phyloP scores from a whole-genome alignment of 257 asterid species.

The Przewalskia tangutica region DNA sequence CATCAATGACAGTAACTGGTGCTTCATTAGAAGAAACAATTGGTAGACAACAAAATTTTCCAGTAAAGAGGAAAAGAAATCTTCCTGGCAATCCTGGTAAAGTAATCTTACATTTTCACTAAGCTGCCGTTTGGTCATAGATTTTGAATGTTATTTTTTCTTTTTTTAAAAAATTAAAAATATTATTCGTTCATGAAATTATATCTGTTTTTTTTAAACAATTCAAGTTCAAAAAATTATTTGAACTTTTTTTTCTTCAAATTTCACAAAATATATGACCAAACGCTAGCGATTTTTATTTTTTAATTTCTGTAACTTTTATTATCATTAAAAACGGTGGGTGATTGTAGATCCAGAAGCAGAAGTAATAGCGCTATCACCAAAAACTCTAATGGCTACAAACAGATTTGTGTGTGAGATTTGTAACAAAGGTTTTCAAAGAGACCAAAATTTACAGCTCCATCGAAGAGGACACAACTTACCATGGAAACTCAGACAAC shows the following conservation, averaged over 20 bases:
- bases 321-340: no score
- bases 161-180: no score
- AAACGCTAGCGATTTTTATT: no score
- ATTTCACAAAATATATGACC: no score
- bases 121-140: no score
- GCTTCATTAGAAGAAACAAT: conserved; percentile 22
- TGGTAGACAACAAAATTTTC: conserved; percentile 11
- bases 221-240: no score
- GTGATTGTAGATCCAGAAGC: conserved; percentile 67
- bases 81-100: conserved; percentile 98
- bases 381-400: conserved; percentile 61
- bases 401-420: conserved; percentile 84
- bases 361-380: conserved; percentile 79
- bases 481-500: conserved; percentile 89
- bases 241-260: no score
- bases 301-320: no score
- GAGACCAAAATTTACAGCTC: conserved; percentile 90
- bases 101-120: not conserved
- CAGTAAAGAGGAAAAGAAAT: conserved; percentile 58
- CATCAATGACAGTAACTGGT: conserved; percentile 19
- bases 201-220: no score
- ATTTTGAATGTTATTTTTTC: no score
- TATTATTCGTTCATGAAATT: no score
- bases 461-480: conserved; percentile 89
- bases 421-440: conserved; percentile 88